Base-by-base conservation (phyloP, 257 asterid species). In the Galeopsis tetrahit region DNA sequence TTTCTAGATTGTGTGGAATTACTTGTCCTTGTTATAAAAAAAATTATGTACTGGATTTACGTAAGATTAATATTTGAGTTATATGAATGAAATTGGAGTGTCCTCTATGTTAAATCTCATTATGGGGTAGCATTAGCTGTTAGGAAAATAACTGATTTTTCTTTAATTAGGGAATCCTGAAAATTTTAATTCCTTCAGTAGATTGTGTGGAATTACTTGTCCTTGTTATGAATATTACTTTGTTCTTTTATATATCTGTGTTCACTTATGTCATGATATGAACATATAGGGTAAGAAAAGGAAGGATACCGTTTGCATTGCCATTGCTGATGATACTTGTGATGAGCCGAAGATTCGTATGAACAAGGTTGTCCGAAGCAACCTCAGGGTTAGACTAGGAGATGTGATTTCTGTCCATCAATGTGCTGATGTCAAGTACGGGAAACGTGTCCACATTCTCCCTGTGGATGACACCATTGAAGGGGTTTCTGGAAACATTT, bases 371-470 rank as follows among this genome's bases (percentile, higher is more conserved):
- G 95, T 86, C 49, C 81, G 95, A 59, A 79, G 10, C 81, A 88
- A 88, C 73, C 88, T 86, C 35, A 79, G 85, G 76, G 87, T 88
- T 70, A 76, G 91, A 66, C 87, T 88, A 1, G 95, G 92, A 77
- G 92, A 88, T 74, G 95, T 88, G 63, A 85, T 88, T 39, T 88
- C 95, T 68, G 88, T 88, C 39, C 95, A 88, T 72, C 88, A 81
- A 58, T 86, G 92, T 70, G 73, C 90, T 70, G 92, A 88, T 66
- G 89, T 88, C 57, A 86, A 80, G 68, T 84, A 84, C 55, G 91
- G 89, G 38, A 86, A 75, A 66, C 84, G 87, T 14, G 86, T 86
- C 33, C 89, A 86, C 82, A 84, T 84, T 63, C 82, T 86, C 34
- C 89, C 92, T 1, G 59, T 82, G 11, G 92, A 86, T 15, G 90